These are phyloP conservation scores for Otatea glauca DNA, from an alignment of 176 grass and related monocot genomes.

Conservation along the genomic window DNA sequence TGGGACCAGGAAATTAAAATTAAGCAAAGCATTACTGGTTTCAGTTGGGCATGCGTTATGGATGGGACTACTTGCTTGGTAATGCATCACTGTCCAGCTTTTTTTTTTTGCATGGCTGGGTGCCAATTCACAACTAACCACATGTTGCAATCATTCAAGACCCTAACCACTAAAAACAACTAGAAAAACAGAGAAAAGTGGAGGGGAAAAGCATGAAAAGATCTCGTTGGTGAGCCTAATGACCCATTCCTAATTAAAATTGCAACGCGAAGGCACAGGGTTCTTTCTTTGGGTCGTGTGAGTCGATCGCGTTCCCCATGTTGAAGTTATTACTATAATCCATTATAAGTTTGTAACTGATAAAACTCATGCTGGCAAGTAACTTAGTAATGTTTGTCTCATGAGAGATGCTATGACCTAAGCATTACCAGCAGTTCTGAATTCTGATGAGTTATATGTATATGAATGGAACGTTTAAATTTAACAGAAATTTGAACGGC, in stretches of 20 bases:
- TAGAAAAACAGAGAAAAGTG: background rate
- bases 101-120: background rate
- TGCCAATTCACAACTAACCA: background rate
- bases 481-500: too few relatives aligned
- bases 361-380: background rate
- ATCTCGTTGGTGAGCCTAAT: background rate
- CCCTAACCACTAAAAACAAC: slow-evolving; percentile 25
- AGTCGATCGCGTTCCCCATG: background rate
- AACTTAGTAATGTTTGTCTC: background rate
- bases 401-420: too few relatives aligned
- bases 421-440: too few relatives aligned
- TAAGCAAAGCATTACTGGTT: background rate
- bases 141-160: background rate
- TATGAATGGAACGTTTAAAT: too few relatives aligned
- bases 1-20: background rate
- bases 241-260: slow-evolving; percentile 17
- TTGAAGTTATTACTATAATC: background rate
- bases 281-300: background rate
- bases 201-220: slow-evolving; percentile 8
- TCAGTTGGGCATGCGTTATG: background rate
- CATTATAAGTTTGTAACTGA: background rate
- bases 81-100: slow-evolving; percentile 41
- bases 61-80: slow-evolving; percentile 40
- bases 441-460: too few relatives aligned
- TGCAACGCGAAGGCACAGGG: background rate